A percentile compares a stretch with the other conserved stretches of the same genome.
Conservation (phyloP, 441 rosid species). For the Adansonia madagascariensis region DNA sequence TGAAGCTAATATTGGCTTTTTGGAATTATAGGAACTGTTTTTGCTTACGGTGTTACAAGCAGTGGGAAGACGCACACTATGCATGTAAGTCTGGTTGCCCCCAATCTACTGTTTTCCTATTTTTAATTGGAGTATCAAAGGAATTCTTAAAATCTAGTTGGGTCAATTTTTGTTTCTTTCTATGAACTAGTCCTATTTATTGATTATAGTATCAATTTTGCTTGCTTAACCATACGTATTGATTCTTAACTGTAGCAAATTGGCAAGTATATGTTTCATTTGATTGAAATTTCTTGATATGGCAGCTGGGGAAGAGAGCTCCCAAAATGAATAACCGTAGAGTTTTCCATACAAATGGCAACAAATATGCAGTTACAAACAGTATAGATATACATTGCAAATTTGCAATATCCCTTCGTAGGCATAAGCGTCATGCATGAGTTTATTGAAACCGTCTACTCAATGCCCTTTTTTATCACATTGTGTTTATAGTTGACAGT, state of each 20-base stretch:
- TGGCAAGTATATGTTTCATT: constrained; percentile 4
- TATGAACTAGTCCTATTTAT: not conserved
- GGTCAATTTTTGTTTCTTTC: constrained; percentile 4
- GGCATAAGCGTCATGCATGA: not conserved
- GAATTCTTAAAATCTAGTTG: not conserved
- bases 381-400: not conserved
- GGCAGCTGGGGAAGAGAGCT: not conserved
- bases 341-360: not conserved
- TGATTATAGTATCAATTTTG: constrained; percentile 1
- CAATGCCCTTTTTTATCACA: not conserved
- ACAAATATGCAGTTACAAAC: constrained; percentile 3
- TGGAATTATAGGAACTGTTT: constrained; percentile 82
- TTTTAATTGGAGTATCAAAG: not conserved
- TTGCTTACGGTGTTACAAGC: constrained; percentile 99
- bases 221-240: not conserved
- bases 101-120: not conserved
- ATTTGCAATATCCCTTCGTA: not conserved
- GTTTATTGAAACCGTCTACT: not conserved
- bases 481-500: not conserved
- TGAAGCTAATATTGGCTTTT: constrained; percentile 9
- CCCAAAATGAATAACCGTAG: constrained; percentile 6
- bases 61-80: constrained; percentile 99
- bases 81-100: constrained; percentile 66
- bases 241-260: not conserved
- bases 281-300: constrained; percentile 12